Percentiles rank a stretch among this genome's conserved stretches.
Conservation (phyloP, 108 stramenopile species). For the Cyclotella kingstonii region DNA sequence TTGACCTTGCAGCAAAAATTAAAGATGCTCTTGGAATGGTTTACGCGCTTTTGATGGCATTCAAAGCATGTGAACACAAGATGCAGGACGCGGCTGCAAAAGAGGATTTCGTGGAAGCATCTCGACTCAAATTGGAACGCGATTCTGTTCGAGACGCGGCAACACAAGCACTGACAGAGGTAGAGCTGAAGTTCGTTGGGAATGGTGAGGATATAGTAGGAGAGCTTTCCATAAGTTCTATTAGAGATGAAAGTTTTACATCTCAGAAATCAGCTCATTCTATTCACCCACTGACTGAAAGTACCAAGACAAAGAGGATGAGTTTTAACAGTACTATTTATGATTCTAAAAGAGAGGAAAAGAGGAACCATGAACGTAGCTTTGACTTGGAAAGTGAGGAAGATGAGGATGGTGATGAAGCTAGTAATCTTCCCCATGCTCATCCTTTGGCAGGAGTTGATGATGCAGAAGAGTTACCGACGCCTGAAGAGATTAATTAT, state of each 20-base stretch:
- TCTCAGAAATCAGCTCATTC: conserved; percentile 25
- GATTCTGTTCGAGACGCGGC: conserved; percentile 26
- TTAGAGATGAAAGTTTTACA: conserved; percentile 32
- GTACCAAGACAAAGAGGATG: neutral
- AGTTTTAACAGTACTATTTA: neutral
- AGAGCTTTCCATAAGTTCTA: conserved; percentile 24
- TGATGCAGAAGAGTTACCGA: conserved; percentile 45
- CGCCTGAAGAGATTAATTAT: conserved; percentile 50
- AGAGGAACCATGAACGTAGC: neutral
- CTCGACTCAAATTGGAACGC: conserved; percentile 45
- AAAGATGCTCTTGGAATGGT: conserved; percentile 38
- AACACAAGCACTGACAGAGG: conserved; percentile 20
- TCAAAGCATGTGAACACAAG: conserved; percentile 31
- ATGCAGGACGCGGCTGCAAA: conserved; percentile 40
- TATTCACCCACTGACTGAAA: neutral
- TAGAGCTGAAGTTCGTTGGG: conserved; percentile 27
- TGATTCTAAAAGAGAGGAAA: neutral
- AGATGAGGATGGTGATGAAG: conserved; percentile 11
- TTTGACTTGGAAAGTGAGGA: neutral
- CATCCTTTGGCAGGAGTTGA: conserved; percentile 61
- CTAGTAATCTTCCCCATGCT: conserved; percentile 19
- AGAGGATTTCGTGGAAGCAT: conserved; percentile 45
- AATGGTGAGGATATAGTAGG: neutral
- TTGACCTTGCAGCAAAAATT: conserved; percentile 40
- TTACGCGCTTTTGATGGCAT: conserved; percentile 31